phyloP scores from a whole-genome alignment of 148 eudicot genomes.

The Vaccinium corymbosum region DNA sequence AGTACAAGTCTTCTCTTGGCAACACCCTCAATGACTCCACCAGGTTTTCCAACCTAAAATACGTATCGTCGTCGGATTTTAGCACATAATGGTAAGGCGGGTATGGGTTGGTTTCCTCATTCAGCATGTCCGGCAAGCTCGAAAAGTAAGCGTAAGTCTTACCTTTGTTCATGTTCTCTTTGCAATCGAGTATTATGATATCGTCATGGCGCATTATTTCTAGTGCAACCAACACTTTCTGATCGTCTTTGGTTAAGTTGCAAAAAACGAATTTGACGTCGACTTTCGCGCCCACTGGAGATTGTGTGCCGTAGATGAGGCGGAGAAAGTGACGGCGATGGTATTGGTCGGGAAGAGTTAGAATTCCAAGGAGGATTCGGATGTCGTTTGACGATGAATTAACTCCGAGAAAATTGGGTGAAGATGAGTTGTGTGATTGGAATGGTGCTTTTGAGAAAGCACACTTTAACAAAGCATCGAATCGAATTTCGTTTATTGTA shows the following conservation, averaged over 20 bases:
- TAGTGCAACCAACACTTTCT: conserved; percentile 64
- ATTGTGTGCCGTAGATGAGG: conserved; percentile 71
- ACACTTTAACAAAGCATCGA: conserved; percentile 38
- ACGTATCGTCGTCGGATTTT: conserved; percentile 82
- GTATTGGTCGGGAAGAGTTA: conserved; percentile 81
- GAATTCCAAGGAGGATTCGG: conserved; percentile 69
- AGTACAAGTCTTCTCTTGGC: conserved; percentile 79
- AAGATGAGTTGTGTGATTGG: conserved; percentile 11
- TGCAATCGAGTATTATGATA: conserved; percentile 75
- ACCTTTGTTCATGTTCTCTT: conserved; percentile 85
- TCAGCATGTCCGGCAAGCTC: conserved; percentile 61
- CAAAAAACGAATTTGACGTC: conserved; percentile 85
- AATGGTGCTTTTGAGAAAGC: conserved; percentile 27
- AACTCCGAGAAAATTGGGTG: neutral
- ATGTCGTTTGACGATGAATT: conserved; percentile 34
- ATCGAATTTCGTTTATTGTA: conserved; percentile 59
- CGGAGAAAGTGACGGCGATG: conserved; percentile 76
- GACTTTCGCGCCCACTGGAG: conserved; percentile 41
- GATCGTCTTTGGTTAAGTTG: conserved; percentile 85
- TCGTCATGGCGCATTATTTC: conserved; percentile 81
- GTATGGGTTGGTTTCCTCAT: conserved; percentile 23
- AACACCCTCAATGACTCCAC: conserved; percentile 65
- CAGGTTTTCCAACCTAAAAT: conserved; percentile 52
- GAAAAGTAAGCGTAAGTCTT: conserved; percentile 87
- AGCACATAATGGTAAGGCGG: conserved; percentile 85